These are phyloP conservation scores for Trichocladium antarcticum DNA, from an alignment of 495 filamentous ascomycete species.

Conservation along the genomic window DNA sequence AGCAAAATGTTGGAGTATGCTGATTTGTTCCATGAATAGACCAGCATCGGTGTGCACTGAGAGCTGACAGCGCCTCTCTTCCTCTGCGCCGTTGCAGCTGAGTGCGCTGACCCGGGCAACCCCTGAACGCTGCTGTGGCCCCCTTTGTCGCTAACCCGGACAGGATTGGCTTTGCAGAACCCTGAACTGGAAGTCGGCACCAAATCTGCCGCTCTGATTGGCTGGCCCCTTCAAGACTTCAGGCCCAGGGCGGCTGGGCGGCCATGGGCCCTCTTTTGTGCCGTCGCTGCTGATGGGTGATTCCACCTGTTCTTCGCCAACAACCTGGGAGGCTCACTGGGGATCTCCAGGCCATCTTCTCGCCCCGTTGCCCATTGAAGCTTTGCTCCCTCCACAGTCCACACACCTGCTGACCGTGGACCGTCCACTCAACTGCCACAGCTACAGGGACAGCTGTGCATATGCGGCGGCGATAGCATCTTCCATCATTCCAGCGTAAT, in stretches of 20 bases:
- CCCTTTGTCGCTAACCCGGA: neutral
- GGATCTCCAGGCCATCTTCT: neutral
- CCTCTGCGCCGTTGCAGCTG: neutral
- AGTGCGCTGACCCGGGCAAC: neutral
- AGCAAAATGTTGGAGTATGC: too few species aligned
- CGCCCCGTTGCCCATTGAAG: neutral
- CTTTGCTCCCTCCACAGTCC: neutral
- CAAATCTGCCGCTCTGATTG: neutral
- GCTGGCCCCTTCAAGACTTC: neutral
- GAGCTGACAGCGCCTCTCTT: too few species aligned
- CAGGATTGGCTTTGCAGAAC: neutral
- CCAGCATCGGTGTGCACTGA: too few species aligned
- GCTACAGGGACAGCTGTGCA: neutral
- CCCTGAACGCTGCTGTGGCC: slow-evolving; percentile 4
- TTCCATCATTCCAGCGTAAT: neutral
- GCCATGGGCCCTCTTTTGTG: neutral
- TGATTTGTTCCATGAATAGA: too few species aligned
- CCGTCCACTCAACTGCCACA: neutral
- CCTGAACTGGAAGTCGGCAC: neutral
- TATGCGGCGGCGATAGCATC: neutral
- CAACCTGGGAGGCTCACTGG: too few species aligned
- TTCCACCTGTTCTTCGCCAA: too few species aligned
- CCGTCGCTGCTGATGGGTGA: neutral
- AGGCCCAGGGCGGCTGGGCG: neutral
- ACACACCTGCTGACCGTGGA: neutral